Base-by-base conservation (phyloP, 2,329 filamentous ascomycete species). In the Laburnicola sp. region DNA sequence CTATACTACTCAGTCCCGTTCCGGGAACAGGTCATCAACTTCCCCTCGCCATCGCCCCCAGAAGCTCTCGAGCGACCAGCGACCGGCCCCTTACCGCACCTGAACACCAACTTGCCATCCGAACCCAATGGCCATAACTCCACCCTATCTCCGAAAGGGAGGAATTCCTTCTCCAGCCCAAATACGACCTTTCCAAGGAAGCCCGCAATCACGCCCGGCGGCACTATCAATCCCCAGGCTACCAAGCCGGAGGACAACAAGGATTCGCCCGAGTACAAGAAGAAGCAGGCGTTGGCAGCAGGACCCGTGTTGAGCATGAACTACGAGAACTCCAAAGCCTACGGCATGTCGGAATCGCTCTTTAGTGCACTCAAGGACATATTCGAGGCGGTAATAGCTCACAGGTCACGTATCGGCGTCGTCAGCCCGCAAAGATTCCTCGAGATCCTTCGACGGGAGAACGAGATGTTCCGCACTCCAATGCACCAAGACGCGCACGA, bases 401-500 rank as follows among this genome's bases (percentile, higher is more conserved):
- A 89, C 71, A 80, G 84, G 53, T 88, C 88, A 35, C 86, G 91
- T 49, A 94, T 89, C 5, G 94, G 94, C 11, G 91, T 99, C 8
- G 82, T 97, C 36, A 96, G 92, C 66, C 94, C 94, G 1, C 87
- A 93, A 64, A 87, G 92, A 56, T 97, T 99, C 58, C 80, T 99
- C 31, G 93, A 99, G 68, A 92, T 97, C 25, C 85, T 99, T 66
- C 90, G 92, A 68, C 85, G 89, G 56, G 91, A 97, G 64, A 96
- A 99, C 70, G 94, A 99, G 72, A 92, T 96, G 87, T 99, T 99
- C 66, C 86, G 91, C 51, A 93, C 91, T 34, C 89, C 92, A 3
- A 96, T 97, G 89, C 94, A 99, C 72, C 94, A 99, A 71, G 94
- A 99, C 70, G 94, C 94, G 1, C 94, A 99, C 72, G 94, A 99